A percentile compares a stretch with the other conserved stretches of the same genome.
phyloP scores from a whole-genome alignment of 768 basidiomycete genomes.

The Termitomyces bulborhizus region DNA sequence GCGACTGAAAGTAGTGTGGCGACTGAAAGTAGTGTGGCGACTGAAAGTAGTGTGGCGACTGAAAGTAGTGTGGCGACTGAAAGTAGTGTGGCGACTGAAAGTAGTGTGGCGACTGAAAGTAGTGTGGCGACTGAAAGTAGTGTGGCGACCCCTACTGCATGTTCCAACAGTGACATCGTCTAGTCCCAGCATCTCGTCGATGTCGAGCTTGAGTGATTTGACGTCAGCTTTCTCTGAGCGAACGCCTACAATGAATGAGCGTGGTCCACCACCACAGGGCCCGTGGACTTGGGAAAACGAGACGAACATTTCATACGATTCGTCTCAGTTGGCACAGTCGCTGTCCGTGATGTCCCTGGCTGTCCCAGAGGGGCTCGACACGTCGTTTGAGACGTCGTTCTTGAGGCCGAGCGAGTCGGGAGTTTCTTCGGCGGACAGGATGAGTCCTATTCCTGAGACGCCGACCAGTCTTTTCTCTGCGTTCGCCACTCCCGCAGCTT shows the following conservation, averaged over 20 bases:
- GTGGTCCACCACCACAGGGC: constrained; percentile 29
- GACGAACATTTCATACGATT: constrained; percentile 69
- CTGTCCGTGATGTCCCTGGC: constrained; percentile 50
- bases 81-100: too few relatives aligned
- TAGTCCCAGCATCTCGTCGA: constrained; percentile 17
- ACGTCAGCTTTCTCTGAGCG: constrained; percentile 35
- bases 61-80: too few relatives aligned
- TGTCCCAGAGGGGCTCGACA: constrained; percentile 56
- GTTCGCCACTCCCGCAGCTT: constrained; percentile 29
- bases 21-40: too few relatives aligned
- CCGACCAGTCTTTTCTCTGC: constrained; percentile 23
- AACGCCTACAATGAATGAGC: constrained; percentile 17
- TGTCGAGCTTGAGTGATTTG: constrained; percentile 33
- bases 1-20: too few relatives aligned
- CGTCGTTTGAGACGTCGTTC: constrained; percentile 70
- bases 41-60: too few relatives aligned
- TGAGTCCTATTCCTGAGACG: constrained; percentile 41
- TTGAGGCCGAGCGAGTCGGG: constrained; percentile 55
- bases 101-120: too few relatives aligned
- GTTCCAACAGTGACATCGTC: constrained; percentile 8
- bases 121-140: too few relatives aligned
- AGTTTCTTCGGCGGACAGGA: constrained; percentile 34
- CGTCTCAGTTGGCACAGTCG: constrained; percentile 67
- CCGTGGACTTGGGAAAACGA: constrained; percentile 51
- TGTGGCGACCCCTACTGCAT: too few relatives aligned